Evolutionary conservation across 208 protist genomes (phyloP).

Genomic region (Acanthamoeba triangularis): DNA sequence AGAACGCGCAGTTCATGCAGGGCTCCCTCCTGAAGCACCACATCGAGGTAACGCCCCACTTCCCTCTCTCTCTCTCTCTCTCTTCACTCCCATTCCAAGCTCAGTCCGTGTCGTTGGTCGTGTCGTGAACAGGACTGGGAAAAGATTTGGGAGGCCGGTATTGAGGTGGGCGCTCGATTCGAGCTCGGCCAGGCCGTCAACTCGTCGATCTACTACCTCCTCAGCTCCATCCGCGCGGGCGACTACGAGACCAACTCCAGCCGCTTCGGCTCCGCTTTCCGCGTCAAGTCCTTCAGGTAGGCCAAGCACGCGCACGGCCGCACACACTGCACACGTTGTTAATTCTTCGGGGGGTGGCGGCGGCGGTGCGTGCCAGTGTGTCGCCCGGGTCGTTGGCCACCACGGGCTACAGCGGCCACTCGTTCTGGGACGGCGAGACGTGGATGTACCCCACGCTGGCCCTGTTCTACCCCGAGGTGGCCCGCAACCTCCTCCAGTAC

Average conservation of each 20-base stretch:
- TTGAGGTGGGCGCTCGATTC: constrained; percentile 18
- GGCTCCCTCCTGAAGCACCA: neutral
- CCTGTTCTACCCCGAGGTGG: constrained; percentile 79
- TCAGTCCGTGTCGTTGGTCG: neutral
- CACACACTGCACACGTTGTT: too few relatives aligned
- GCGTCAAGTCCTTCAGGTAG: constrained; percentile 22
- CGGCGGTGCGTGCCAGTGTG: neutral
- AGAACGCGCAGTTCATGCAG: constrained; percentile 7
- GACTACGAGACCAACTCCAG: constrained; percentile 11
- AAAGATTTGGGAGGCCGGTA: constrained; percentile 50
- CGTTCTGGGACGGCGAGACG: constrained; percentile 83
- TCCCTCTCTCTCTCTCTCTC: neutral
- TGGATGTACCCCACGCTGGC: constrained; percentile 81
- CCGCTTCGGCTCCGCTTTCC: constrained; percentile 20
- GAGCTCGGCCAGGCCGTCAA: constrained; percentile 39
- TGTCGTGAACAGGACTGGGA: neutral
- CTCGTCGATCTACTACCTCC: constrained; percentile 43
- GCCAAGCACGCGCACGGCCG: too few relatives aligned
- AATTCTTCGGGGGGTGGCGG: neutral
- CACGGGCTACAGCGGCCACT: constrained; percentile 80
- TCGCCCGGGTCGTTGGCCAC: constrained; percentile 81
- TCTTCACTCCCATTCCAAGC: too few relatives aligned
- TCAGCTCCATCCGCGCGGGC: constrained; percentile 15
- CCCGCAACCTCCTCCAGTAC: constrained; percentile 79
- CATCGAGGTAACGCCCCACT: neutral